Base-by-base conservation (phyloP, 1,284 basidiomycete genomes). In the Cutaneotrichosporon cutaneum region DNA sequence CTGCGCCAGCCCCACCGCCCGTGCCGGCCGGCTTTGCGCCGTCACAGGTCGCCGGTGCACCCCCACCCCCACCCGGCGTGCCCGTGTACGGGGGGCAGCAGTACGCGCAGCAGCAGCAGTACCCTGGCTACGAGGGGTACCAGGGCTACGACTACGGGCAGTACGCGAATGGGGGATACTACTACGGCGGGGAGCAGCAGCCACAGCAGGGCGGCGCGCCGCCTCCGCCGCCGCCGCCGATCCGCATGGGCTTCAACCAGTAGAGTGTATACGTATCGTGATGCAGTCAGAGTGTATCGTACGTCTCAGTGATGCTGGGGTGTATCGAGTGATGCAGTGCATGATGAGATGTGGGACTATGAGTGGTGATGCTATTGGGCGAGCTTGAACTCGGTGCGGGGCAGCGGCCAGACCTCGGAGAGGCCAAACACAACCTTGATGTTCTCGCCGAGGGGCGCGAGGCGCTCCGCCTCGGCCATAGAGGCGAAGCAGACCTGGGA, bases 21-120 rank as follows among this genome's bases (percentile, higher is more conserved):
- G 47, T 63, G 1, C 65, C 85, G 62, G 64, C 70, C 0, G 85
- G 85, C 3, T 87, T 86, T 44, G 54, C 63, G 56, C 53, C 61
- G 13, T 44, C 61, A 27, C 66, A 62, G 44, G 65, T 58, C 54
- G 62, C 56, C n/a, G 60, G 61, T 39, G 59, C 54, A 26, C 70
- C 68, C 9, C 65, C 66, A 10, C 61, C 63, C 2, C 61, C 58
- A 21, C 60, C 54, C 5, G 60, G 54, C 27, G 48, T 51, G 39
- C 58, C 58, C 4, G 62, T 53, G 18, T 63, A 63, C 50, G 54
- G 45, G 4, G 54, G 27, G n/a, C 47, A 63, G 58, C 42, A 59
- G 27, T 62, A 60, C 61, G 63, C 24, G 11, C 58, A 48, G 48
- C 56, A 8, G 22, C 59, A 63, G 14, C 44, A 27, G 36, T 58